A percentile compares a stretch with the other conserved stretches of the same genome.
phyloP scores from a whole-genome alignment of 169 alveolate species.

The Cryptosporidium sp. region DNA sequence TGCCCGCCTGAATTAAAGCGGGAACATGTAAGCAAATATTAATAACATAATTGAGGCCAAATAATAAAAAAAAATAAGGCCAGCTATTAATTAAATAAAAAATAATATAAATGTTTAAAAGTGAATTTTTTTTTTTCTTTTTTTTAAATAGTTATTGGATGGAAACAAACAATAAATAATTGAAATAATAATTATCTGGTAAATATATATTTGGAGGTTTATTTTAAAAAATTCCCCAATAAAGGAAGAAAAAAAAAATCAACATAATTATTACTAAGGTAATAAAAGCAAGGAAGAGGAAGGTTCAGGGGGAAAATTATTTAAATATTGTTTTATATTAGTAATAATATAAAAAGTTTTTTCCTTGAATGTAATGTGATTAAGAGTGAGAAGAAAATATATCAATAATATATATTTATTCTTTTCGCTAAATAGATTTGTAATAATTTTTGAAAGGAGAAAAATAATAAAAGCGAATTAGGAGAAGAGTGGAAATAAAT shows the following conservation, averaged over 20 bases:
- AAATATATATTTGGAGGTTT: slow-evolving; percentile 19
- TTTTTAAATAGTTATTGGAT: background rate
- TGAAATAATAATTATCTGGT: background rate
- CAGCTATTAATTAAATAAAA: slow-evolving; percentile 4
- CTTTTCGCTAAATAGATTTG: background rate
- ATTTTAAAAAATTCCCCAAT: background rate
- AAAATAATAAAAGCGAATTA: background rate
- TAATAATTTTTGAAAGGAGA: background rate
- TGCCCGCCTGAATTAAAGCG: slow-evolving; percentile 16
- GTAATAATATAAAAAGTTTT: background rate
- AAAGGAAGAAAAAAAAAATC: background rate
- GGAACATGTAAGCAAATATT: slow-evolving; percentile 15
- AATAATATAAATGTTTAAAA: background rate
- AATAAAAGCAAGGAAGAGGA: slow-evolving; percentile 3
- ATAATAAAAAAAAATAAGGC: background rate
- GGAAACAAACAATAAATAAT: background rate
- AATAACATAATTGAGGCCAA: background rate
- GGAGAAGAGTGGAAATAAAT: background rate
- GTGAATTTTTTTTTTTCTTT: too few species aligned
- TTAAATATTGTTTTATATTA: background rate
- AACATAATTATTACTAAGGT: background rate
- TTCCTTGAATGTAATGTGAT: slow-evolving; percentile 12
- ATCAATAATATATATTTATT: background rate
- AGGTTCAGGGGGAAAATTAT: background rate
- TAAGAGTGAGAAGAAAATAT: background rate